Evolutionary conservation across 495 filamentous ascomycete genomes (phyloP).

Genomic region (Talaromyces trachyspermus): DNA sequence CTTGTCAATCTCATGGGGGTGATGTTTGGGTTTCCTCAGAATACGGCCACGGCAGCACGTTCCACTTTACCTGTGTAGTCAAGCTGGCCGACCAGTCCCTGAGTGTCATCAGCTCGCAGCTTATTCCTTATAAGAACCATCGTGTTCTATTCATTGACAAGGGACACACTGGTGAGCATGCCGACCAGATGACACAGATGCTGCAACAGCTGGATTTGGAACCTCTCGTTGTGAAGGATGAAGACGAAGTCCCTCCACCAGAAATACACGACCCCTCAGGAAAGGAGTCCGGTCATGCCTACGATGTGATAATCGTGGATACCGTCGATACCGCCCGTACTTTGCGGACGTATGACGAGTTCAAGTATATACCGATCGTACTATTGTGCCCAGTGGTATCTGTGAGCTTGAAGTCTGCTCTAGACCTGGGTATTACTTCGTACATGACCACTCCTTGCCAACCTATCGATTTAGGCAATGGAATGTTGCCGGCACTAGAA

Average conservation of each 20-base stretch:
- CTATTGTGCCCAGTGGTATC: slow-evolving; percentile 85
- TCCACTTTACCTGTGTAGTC: slow-evolving; percentile 95
- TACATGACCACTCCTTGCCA: slow-evolving; percentile 99
- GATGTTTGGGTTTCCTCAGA: slow-evolving; percentile 94
- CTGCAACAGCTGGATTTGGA: slow-evolving; percentile 70
- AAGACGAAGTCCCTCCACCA: slow-evolving; percentile 49
- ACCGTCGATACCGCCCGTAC: slow-evolving; percentile 82
- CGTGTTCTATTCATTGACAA: slow-evolving; percentile 96
- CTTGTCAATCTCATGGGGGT: slow-evolving; percentile 97
- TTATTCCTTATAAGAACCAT: slow-evolving; percentile 80
- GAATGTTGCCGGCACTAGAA: slow-evolving; percentile 96
- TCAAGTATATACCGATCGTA: slow-evolving; percentile 97
- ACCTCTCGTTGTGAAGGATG: slow-evolving; percentile 71
- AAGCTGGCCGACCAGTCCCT: slow-evolving; percentile 80
- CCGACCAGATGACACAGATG: slow-evolving; percentile 70
- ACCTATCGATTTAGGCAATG: slow-evolving; percentile 92
- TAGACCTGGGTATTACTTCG: slow-evolving; percentile 93
- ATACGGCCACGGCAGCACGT: slow-evolving; percentile 88
- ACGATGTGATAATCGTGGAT: slow-evolving; percentile 97
- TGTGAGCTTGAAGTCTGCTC: slow-evolving; percentile 86
- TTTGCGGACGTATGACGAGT: slow-evolving; percentile 79
- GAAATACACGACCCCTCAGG: slow-evolving; percentile 51
- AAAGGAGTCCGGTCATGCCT: slow-evolving; percentile 56
- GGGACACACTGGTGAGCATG: slow-evolving; percentile 66
- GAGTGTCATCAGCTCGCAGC: slow-evolving; percentile 69